Evolutionary conservation across 2,329 filamentous ascomycete species (phyloP), one percentile per base, ranked within the genome.

Genomic region (Nemania sp.): DNA sequence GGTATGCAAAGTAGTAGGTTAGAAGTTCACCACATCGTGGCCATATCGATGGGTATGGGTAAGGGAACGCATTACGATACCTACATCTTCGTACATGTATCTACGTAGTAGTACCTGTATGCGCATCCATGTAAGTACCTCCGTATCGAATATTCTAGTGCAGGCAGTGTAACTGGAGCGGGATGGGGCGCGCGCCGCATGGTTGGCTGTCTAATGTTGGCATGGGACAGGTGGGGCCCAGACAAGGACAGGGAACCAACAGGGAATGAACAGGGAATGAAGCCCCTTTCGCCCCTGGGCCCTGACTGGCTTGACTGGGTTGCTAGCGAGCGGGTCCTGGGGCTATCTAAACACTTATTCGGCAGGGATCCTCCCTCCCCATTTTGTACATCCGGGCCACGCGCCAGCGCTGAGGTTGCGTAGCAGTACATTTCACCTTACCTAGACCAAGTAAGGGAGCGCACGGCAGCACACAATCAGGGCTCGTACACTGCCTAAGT

Each of bases 371-470:
- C 54, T 51, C 57, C 48, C 57, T 56, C 53, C 57, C 51, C 48
- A 62, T 56, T 54, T 63, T 50, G 60, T 61, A 46, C 59, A 48
- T 59, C 62, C 47, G 59, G 53, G 52, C 62, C 51, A 54, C 50
- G 62, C 47, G 37, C 62, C 34, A 35, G 49, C 43, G 45, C 53
- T 53, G 34, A 40, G 51, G 48, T 60, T 29, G 32, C 43, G 32
- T 43, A 37, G 29, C 15, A 35, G 32, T 13, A 7, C 45, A 37
- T 43, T 11, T n/a, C n/a, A n/a, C n/a, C n/a, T n/a, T n/a, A n/a
- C n/a, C n/a, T n/a, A n/a, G n/a, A n/a, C n/a, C n/a, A n/a, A n/a
- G n/a, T n/a, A n/a, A n/a, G n/a, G n/a, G n/a, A n/a, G n/a, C n/a
- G n/a, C n/a, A n/a, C n/a, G n/a, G n/a, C n/a, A n/a, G n/a, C n/a